Conservation (phyloP, 2,329 filamentous ascomycete species). For the Paecilomyces niveus region DNA sequence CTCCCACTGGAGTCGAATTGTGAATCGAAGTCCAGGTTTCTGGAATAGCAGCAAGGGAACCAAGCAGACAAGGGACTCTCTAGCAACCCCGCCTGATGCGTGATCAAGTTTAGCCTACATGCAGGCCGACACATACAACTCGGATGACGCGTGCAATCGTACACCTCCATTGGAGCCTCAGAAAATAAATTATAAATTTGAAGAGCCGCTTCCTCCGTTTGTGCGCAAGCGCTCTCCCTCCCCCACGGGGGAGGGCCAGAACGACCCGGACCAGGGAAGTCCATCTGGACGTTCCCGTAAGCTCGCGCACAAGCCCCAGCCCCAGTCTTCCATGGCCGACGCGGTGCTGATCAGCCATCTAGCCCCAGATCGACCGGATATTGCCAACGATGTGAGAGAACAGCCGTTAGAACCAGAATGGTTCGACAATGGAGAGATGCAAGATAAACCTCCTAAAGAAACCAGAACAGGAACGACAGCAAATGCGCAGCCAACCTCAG, state of each 20-base stretch:
- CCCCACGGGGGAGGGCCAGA: conserved; percentile 15
- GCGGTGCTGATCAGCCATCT: conserved; percentile 61
- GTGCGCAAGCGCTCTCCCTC: conserved; percentile 11
- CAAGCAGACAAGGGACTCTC: conserved; percentile 2
- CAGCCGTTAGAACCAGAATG: conserved; percentile 42
- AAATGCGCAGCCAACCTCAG: neutral
- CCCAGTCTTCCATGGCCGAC: conserved; percentile 47
- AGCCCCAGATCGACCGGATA: conserved; percentile 57
- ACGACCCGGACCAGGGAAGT: conserved; percentile 22
- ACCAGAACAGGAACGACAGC: neutral
- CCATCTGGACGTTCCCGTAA: conserved; percentile 28
- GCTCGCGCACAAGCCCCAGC: conserved; percentile 17
- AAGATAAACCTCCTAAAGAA: conserved; percentile 14
- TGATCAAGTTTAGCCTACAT: conserved; percentile 22
- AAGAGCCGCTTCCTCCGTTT: conserved; percentile 30
- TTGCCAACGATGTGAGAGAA: conserved; percentile 52
- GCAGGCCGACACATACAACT: conserved; percentile 33
- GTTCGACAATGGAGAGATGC: conserved; percentile 28
- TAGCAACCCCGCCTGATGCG: conserved; percentile 20
- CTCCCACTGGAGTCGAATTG: neutral
- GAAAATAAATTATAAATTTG: conserved; percentile 23
- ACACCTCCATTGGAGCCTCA: conserved; percentile 30
- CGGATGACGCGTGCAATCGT: conserved; percentile 29
- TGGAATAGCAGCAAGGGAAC: conserved; percentile 3
- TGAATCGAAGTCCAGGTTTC: neutral